Evolutionary conservation across 2,329 filamentous ascomycete genomes (phyloP).

Genomic region (Epichloe coenophiala): DNA sequence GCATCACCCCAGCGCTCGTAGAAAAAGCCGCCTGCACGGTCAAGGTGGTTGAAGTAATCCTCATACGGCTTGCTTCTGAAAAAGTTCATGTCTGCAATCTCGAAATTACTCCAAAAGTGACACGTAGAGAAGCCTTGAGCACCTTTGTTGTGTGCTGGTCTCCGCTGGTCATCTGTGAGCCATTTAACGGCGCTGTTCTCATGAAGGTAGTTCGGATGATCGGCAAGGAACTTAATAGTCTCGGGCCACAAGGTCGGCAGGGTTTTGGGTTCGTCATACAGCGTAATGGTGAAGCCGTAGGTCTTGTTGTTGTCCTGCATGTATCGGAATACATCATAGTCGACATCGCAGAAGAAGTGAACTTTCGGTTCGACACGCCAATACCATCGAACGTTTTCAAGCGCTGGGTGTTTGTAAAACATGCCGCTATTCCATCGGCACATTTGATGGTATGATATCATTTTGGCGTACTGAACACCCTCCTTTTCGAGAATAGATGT

Average conservation of each 20-base stretch:
- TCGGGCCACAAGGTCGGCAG: conserved; percentile 91
- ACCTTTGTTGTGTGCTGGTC: conserved; percentile 65
- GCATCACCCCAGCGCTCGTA: conserved; percentile 98
- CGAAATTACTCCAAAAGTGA: conserved; percentile 99
- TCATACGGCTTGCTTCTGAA: conserved; percentile 85
- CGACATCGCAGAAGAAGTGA: conserved; percentile 96
- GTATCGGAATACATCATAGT: conserved; percentile 96
- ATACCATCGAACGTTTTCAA: conserved; percentile 76
- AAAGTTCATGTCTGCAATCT: conserved; percentile 86
- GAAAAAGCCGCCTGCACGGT: conserved; percentile 95
- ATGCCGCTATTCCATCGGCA: conserved; percentile 97
- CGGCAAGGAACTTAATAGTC: conserved; percentile 76
- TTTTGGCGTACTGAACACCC: conserved; percentile 79
- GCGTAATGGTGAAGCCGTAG: conserved; percentile 95
- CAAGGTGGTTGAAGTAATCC: conserved; percentile 91
- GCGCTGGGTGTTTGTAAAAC: conserved; percentile 91
- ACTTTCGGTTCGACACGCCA: conserved; percentile 98
- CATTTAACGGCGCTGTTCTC: conserved; percentile 77
- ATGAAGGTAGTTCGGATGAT: conserved; percentile 69
- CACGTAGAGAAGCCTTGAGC: conserved; percentile 95
- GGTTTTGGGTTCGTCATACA: conserved; percentile 82
- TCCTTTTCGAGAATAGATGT: conserved; percentile 70
- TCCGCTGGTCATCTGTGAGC: conserved; percentile 64
- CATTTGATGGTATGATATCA: conserved; percentile 95
- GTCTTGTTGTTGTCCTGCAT: conserved; percentile 99